A percentile compares a stretch with the other conserved stretches of the same genome.
Conservation (phyloP, 257 asterid genomes). For the Avicennia marina region DNA sequence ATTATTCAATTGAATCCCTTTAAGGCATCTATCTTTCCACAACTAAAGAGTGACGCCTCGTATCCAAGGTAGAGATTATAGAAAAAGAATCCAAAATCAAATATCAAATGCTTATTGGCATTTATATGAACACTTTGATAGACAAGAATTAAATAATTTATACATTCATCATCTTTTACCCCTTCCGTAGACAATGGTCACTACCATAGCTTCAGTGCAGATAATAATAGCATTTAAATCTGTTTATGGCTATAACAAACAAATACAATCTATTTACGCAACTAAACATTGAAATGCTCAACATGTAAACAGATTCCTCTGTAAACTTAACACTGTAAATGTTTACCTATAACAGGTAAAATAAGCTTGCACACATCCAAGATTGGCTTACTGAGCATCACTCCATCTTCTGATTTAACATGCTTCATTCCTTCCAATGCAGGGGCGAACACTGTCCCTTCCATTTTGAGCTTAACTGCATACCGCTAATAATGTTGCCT, state of each 20-base stretch:
- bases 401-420: slow-evolving; percentile 80
- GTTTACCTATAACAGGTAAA: slow-evolving; percentile 82
- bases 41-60: neutral
- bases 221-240: too few species aligned
- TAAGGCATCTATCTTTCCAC: neutral
- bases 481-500: neutral
- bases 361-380: slow-evolving; percentile 88
- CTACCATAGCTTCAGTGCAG: neutral
- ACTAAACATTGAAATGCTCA: slow-evolving; percentile 4
- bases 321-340: slow-evolving; percentile 3
- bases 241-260: too few species aligned
- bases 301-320: neutral
- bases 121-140: neutral
- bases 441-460: slow-evolving; percentile 80
- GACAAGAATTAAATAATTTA: neutral
- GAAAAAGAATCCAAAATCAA: neutral
- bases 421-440: slow-evolving; percentile 91
- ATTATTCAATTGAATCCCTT: neutral
- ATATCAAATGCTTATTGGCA: slow-evolving; percentile 1
- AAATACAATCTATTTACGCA: neutral
- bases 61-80: neutral
- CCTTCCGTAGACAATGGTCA: neutral
- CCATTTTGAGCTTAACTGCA: slow-evolving; percentile 55
- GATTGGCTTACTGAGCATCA: slow-evolving; percentile 79
- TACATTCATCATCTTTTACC: neutral